Conservation (phyloP, 2,329 filamentous ascomycete species). For the Stemphylium lycopersici region DNA sequence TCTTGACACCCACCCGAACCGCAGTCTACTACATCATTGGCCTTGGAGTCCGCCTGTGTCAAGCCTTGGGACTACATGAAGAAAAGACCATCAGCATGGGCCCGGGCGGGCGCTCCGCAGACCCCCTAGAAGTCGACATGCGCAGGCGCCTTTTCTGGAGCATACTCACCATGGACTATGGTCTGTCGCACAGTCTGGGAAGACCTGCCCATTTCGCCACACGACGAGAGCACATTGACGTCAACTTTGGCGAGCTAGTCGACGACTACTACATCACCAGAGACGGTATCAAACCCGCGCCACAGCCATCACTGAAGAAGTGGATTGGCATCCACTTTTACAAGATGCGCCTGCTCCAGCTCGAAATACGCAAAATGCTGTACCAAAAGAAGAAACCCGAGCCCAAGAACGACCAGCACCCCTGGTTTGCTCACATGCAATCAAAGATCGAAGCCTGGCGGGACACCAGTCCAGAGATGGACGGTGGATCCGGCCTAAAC, state of each 20-base stretch:
- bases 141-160: conserved; percentile 87
- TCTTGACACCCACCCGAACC: conserved; percentile 88
- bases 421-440: conserved; percentile 85
- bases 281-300: conserved; percentile 72
- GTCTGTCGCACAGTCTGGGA: conserved; percentile 85
- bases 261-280: conserved; percentile 84
- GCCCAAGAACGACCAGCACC: conserved; percentile 79
- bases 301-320: conserved; percentile 79
- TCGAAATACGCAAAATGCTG: conserved; percentile 83
- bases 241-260: conserved; percentile 81
- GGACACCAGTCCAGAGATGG: conserved; percentile 73
- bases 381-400: conserved; percentile 83
- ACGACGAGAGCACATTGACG: conserved; percentile 80
- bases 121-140: conserved; percentile 85
- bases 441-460: conserved; percentile 81
- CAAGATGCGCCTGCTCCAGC: conserved; percentile 85
- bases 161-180: conserved; percentile 85
- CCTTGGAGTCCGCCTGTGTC: conserved; percentile 83
- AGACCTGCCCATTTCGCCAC: conserved; percentile 85
- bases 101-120: conserved; percentile 63
- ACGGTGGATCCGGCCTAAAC: conserved; percentile 72
- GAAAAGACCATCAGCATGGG: conserved; percentile 82
- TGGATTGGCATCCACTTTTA: conserved; percentile 90
- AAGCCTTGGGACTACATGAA: conserved; percentile 85
- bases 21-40: conserved; percentile 94